Percentiles rank a stretch among this genome's conserved stretches.
Evolutionary conservation across 2,329 filamentous ascomycete genomes (phyloP).

Genomic region (Penicillium sp.): DNA sequence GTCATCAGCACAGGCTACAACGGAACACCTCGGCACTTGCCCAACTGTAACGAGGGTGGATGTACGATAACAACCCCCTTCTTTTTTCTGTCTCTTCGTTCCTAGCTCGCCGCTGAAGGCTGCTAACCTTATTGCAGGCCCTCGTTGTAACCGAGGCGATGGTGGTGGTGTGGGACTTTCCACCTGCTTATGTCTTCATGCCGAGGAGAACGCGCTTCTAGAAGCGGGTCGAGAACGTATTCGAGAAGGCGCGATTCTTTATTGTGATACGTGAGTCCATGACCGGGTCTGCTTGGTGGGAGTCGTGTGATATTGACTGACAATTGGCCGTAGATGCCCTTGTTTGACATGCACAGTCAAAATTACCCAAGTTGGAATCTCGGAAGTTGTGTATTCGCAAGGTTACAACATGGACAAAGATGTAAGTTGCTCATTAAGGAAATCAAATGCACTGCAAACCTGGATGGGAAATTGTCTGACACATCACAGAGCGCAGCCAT

Average conservation of each 20-base stretch:
- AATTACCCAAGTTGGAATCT: slow-evolving; percentile 92
- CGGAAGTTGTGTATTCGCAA: slow-evolving; percentile 89
- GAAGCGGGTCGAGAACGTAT: slow-evolving; percentile 92
- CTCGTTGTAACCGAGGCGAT: slow-evolving; percentile 72
- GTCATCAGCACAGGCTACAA: slow-evolving; percentile 97
- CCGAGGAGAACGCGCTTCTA: slow-evolving; percentile 92
- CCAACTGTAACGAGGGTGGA: slow-evolving; percentile 88
- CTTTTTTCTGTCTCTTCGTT: neutral
- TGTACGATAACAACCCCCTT: slow-evolving; percentile 47
- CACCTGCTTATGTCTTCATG: slow-evolving; percentile 94
- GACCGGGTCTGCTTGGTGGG: too few species aligned
- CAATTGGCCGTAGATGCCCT: slow-evolving; percentile 56
- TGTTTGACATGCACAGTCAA: slow-evolving; percentile 98
- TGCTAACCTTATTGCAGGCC: slow-evolving; percentile 32
- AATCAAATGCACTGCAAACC: too few species aligned
- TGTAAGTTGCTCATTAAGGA: slow-evolving; percentile 25
- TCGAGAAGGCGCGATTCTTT: slow-evolving; percentile 72
- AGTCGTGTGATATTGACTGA: neutral
- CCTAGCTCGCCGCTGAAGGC: neutral
- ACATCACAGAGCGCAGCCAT: slow-evolving; percentile 61
- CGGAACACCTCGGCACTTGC: slow-evolving; percentile 82
- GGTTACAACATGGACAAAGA: slow-evolving; percentile 90
- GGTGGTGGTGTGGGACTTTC: slow-evolving; percentile 66
- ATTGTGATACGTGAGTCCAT: slow-evolving; percentile 67
- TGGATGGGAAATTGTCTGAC: neutral